Base-by-base conservation (phyloP, 23 red algal species). In the Pyropia yezoensis region DNA sequence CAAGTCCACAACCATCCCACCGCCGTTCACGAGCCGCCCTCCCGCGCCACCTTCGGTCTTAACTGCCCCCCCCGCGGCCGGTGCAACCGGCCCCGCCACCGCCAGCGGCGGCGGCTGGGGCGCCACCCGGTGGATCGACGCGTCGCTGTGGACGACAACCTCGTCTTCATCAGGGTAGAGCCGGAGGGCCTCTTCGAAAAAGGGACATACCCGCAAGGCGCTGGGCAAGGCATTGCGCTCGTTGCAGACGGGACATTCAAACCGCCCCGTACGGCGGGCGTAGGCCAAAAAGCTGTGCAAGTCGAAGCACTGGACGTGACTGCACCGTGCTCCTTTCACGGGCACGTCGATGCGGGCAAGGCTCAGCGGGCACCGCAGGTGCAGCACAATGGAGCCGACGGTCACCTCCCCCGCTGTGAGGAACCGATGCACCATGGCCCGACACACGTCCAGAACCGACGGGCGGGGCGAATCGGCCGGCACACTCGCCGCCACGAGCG, bases 281-380 rank as follows among this genome's bases (percentile, higher is more conserved):
- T 82, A 90, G 29, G 57, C 76, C 2, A 90, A 45, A 50, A 75
- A 90, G 52, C 60, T 76, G 32, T 45, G 49, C 34, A 90, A 49
- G 33, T 90, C 85, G 69, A 90, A 90, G 57, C 85, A 90, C 65
- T 90, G 85, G 14, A 90, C 51, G 68, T 90, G 85, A 26, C 65
- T 56, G 53, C 85, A 90, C 17, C 33, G 29, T 13, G 52, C 58
- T 21, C 85, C 69, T 28, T 76, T 76, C 11, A 82, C 85, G 50
- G 85, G 85, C 25, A 55, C 74, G 15, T 66, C 71, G 52, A 90
- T 80, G 34, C 74, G 65, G 20, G 70, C 58, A 14, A 90, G 61
- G 22, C 45, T 65, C 19, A 90, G 71, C 17, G 85, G 85, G 60
- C 85, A 90, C 21, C 69, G 55, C 63, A 90, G 65, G 14, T 57